phyloP scores from a whole-genome alignment of 2,329 filamentous ascomycete species.

The Exophiala spinifera region DNA sequence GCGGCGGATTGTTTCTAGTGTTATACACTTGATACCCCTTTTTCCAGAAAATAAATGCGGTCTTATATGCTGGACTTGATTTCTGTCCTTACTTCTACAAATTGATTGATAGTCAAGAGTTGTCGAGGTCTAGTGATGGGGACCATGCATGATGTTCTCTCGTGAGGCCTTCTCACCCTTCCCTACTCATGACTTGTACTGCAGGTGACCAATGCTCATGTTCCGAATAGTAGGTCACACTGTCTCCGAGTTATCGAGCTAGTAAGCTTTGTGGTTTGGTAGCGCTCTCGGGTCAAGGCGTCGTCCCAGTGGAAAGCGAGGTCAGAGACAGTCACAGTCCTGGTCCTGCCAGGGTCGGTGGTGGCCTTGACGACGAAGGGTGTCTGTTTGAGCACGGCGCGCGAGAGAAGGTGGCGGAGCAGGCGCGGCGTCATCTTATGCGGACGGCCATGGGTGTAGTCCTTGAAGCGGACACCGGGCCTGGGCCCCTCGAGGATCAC shows the following conservation, averaged over 20 bases:
- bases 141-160: too few relatives aligned
- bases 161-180: too few relatives aligned
- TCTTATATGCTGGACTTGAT: too few relatives aligned
- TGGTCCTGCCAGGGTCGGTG: neutral
- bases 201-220: neutral
- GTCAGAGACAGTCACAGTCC: too few relatives aligned
- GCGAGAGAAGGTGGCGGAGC: conserved; percentile 32
- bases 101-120: too few relatives aligned
- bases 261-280: neutral
- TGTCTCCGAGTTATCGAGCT: conserved; percentile 2
- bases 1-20: too few relatives aligned
- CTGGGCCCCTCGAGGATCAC: conserved; percentile 39
- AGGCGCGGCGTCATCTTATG: conserved; percentile 40
- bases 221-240: conserved; percentile 8
- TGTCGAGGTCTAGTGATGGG: too few relatives aligned
- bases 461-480: conserved; percentile 35
- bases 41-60: too few relatives aligned
- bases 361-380: conserved; percentile 14
- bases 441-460: conserved; percentile 35
- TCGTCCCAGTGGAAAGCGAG: neutral
- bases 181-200: too few relatives aligned
- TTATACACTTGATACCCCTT: too few relatives aligned
- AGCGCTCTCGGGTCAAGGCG: neutral
- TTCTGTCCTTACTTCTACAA: too few relatives aligned
- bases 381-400: conserved; percentile 22